These are phyloP conservation scores for Vigna mungo DNA, from an alignment of 306 rosid genomes.

Conservation along the genomic window DNA sequence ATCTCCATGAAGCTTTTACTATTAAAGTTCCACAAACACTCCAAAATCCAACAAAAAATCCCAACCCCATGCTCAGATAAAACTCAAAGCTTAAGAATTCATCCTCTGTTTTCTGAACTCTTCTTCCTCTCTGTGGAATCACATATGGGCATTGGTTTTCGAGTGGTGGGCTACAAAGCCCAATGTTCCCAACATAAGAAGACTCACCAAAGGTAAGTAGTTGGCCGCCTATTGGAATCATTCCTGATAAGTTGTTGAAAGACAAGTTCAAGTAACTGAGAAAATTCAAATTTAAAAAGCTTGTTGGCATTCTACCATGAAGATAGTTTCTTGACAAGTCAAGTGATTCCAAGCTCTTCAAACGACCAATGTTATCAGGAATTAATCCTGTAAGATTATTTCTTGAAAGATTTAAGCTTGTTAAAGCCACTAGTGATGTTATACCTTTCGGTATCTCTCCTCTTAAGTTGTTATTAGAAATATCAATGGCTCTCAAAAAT, in stretches of 20 bases:
- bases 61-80: background rate
- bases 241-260: constrained; percentile 15
- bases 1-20: background rate
- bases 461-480: constrained; percentile 41
- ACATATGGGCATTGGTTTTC: background rate
- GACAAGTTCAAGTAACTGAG: fast-evolving
- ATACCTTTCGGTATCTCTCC: constrained; percentile 47
- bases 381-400: background rate
- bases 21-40: constrained; percentile 42
- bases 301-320: constrained; percentile 5
- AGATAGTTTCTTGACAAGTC: constrained; percentile 48
- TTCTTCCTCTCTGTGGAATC: no score
- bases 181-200: constrained; percentile 20
- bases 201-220: background rate
- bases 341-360: background rate
- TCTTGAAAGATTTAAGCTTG: constrained; percentile 26
- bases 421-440: constrained; percentile 39
- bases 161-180: constrained; percentile 49
- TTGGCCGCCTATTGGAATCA: background rate
- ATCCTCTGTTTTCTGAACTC: no score
- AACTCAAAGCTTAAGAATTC: constrained; percentile 3
- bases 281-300: constrained; percentile 1
- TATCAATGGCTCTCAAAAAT: constrained; percentile 39
- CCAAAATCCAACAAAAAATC: constrained; percentile 45
- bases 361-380: background rate